Evolutionary conservation across 2,329 filamentous ascomycete species (phyloP).

Genomic region (Neofusicoccum umdonicola): DNA sequence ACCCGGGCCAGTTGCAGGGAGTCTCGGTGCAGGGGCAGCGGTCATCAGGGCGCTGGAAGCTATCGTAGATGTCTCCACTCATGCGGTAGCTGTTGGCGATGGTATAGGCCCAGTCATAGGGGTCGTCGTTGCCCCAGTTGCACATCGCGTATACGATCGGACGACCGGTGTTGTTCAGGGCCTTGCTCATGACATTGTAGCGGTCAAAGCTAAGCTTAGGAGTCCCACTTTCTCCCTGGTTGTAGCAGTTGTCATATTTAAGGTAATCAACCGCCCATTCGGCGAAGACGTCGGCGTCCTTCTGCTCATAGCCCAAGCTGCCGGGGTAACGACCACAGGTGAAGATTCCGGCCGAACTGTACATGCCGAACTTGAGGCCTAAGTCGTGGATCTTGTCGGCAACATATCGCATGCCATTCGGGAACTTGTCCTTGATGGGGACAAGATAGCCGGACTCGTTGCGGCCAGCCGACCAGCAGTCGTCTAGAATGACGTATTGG

Average conservation of each 20-base stretch:
- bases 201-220: slow-evolving; percentile 46
- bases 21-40: slow-evolving; percentile 44
- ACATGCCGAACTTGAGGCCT: slow-evolving; percentile 55
- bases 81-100: slow-evolving; percentile 50
- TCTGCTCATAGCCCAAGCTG: slow-evolving; percentile 50
- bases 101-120: slow-evolving; percentile 45
- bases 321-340: slow-evolving; percentile 43
- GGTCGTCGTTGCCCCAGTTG: slow-evolving; percentile 54
- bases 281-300: slow-evolving; percentile 54
- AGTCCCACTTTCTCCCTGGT: slow-evolving; percentile 51
- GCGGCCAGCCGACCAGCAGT: slow-evolving; percentile 52
- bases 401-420: slow-evolving; percentile 47
- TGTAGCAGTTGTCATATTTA: slow-evolving; percentile 57
- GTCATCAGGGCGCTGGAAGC: slow-evolving; percentile 43
- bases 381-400: slow-evolving; percentile 49
- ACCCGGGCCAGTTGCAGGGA: slow-evolving; percentile 45
- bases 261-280: slow-evolving; percentile 49
- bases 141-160: slow-evolving; percentile 49
- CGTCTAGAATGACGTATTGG: slow-evolving; percentile 53
- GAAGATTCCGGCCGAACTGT: slow-evolving; percentile 48
- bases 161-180: slow-evolving; percentile 46
- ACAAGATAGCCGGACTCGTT: slow-evolving; percentile 44
- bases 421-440: slow-evolving; percentile 34
- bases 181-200: slow-evolving; percentile 50
- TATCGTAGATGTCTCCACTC: slow-evolving; percentile 48